Evolutionary conservation across 495 filamentous ascomycete genomes (phyloP).

Genomic region (Delitschia confertaspora): DNA sequence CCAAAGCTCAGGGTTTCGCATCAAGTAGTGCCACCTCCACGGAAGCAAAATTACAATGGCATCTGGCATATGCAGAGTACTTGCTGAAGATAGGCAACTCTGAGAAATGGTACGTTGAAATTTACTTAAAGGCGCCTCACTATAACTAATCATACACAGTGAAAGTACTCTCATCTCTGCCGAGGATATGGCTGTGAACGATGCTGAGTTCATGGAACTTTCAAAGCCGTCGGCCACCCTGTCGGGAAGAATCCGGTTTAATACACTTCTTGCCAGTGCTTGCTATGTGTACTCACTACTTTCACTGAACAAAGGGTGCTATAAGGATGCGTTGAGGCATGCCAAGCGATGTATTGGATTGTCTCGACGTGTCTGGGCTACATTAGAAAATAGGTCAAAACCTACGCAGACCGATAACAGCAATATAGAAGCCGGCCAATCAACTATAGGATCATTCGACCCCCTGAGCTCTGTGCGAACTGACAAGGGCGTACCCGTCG

Average conservation of each 20-base stretch:
- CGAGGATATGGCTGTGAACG: constrained; percentile 10
- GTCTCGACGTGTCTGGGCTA: constrained; percentile 62
- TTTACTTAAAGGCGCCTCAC: background rate
- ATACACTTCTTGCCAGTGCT: constrained; percentile 43
- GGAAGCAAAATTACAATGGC: constrained; percentile 46
- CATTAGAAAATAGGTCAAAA: constrained; percentile 45
- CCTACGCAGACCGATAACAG: background rate
- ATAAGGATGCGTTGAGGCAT: constrained; percentile 55
- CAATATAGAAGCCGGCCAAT: constrained; percentile 9
- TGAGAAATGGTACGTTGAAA: constrained; percentile 33
- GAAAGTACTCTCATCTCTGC: constrained; percentile 13
- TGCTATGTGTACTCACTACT: constrained; percentile 54
- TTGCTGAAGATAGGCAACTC: constrained; percentile 56
- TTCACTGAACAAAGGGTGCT: constrained; percentile 53
- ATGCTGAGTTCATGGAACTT: constrained; percentile 19
- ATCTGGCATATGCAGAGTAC: constrained; percentile 68
- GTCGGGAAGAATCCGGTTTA: constrained; percentile 27
- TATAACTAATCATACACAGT: constrained; percentile 13
- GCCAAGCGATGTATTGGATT: constrained; percentile 58
- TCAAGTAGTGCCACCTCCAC: constrained; percentile 34
- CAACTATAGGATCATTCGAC: constrained; percentile 15
- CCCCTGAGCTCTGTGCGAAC: constrained; percentile 15
- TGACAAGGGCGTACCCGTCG: constrained; percentile 14
- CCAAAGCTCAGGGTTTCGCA: constrained; percentile 46
- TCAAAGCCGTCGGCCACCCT: constrained; percentile 10